phyloP scores from a whole-genome alignment of 352 stramenopile genomes.

The Pythium chondricola region DNA sequence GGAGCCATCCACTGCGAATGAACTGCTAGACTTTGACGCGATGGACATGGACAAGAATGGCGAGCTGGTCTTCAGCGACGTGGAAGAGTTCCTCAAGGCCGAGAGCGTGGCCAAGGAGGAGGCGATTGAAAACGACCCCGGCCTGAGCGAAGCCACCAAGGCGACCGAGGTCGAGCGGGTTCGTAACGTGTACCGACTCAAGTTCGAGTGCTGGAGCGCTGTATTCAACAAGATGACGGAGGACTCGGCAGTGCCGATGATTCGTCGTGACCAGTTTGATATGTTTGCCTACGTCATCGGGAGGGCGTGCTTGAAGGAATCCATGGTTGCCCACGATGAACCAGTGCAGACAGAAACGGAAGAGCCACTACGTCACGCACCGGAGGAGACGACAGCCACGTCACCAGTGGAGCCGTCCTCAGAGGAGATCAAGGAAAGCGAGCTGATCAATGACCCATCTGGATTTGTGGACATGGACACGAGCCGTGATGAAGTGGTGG shows the following conservation, averaged over 20 bases:
- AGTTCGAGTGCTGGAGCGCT: background rate
- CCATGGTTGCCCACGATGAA: background rate
- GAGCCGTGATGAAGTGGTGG: slow-evolving; percentile 14
- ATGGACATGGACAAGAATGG: no score
- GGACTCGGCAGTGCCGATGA: background rate
- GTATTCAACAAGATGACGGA: background rate
- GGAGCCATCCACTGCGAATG: no score
- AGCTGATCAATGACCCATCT: background rate
- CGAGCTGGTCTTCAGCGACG: no score
- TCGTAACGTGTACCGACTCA: background rate
- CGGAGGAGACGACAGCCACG: background rate
- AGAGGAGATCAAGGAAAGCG: background rate
- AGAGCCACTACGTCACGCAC: background rate
- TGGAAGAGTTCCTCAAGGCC: no score
- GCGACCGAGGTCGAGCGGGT: background rate
- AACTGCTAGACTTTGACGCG: no score
- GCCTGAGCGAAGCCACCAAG: background rate
- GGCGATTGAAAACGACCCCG: background rate
- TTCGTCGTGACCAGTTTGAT: background rate
- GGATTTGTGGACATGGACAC: slow-evolving; percentile 6
- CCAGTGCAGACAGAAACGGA: background rate
- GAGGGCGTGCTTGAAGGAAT: background rate
- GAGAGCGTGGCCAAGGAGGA: background rate
- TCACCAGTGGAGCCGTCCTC: background rate
- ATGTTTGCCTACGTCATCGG: background rate